Base-by-base conservation (phyloP, 164 flowering plant genomes). In the Vitis labrusca region DNA sequence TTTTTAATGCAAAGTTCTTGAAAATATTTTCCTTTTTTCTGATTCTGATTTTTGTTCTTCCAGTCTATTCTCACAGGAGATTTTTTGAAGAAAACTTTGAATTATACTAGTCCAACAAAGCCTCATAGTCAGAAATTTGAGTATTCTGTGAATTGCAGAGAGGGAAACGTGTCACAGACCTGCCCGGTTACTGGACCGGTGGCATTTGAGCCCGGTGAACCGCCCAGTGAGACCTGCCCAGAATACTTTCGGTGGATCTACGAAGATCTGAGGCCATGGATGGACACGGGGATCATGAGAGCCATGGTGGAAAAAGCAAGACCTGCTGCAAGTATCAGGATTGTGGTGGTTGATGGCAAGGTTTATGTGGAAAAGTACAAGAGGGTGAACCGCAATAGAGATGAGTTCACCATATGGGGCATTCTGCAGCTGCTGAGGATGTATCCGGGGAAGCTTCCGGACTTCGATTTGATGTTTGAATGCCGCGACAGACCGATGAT, bases 241-340 rank as follows among this genome's bases (percentile, higher is more conserved):
- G 48, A 75, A 23, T 16, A 86, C 65, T 86, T 83, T 67, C 80
- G 85, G 17, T 86, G 88, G 90, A 86, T 86, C 71, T 84, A 84
- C 51, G 82, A 82, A 70, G 90, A 86, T 66, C 74, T 86, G n/a
- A 51, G 60, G 65, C 85, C 82, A 1, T 86, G 90, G 90, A 78
- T 52, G 63, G 44, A 29, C 0, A 71, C 76, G 1, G 88, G 88
- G 10, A 86, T 86, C 63, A 66, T 86, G 0, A 74, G 61, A 66
- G 86, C 84, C 14, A 76, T 74, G 81, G 65, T 86, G 58, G 78
- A 78, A 44, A 29, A 83, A 9, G 85, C 79, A 1, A 61, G 19
- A 0, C 44, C 6, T 32, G 5, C 44, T 32, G 82, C 86, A 0
- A 62, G 73, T 52, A 80, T 84, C 44, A 78, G 84, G 54, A 64